Evolutionary conservation across 2,329 filamentous ascomycete species (phyloP).

Genomic region (Pseudogymnoascus sp.): DNA sequence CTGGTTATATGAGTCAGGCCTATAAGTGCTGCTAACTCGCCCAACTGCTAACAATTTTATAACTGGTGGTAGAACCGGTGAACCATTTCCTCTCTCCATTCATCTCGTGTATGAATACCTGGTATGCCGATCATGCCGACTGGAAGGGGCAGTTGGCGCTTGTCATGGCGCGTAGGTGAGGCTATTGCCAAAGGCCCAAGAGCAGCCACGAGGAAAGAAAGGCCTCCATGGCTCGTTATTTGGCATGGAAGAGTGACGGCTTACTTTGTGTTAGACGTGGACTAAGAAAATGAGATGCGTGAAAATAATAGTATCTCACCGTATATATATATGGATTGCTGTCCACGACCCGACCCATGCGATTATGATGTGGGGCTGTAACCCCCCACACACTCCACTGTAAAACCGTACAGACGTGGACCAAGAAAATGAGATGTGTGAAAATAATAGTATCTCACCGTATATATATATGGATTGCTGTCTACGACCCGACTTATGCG

Average conservation of each 20-base stretch:
- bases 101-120: neutral
- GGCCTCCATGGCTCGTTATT: neutral
- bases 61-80: too few relatives aligned
- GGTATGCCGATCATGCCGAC: neutral
- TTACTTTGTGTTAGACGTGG: neutral
- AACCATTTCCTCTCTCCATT: too few relatives aligned
- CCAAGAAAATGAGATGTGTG: neutral
- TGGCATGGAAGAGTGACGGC: neutral
- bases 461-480: neutral
- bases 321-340: neutral
- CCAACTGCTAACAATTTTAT: neutral
- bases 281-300: neutral
- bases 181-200: neutral
- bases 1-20: neutral
- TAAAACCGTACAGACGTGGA: neutral
- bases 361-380: too few relatives aligned
- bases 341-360: too few relatives aligned
- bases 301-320: neutral
- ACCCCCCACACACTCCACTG: too few relatives aligned
- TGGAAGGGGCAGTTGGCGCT: neutral
- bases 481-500: too few relatives aligned
- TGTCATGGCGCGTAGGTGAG: neutral
- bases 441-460: neutral
- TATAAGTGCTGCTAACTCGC: neutral
- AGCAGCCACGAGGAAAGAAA: neutral